Evolutionary conservation across 768 basidiomycete genomes (phyloP).

Genomic region (Pleurotus tuoliensis): DNA sequence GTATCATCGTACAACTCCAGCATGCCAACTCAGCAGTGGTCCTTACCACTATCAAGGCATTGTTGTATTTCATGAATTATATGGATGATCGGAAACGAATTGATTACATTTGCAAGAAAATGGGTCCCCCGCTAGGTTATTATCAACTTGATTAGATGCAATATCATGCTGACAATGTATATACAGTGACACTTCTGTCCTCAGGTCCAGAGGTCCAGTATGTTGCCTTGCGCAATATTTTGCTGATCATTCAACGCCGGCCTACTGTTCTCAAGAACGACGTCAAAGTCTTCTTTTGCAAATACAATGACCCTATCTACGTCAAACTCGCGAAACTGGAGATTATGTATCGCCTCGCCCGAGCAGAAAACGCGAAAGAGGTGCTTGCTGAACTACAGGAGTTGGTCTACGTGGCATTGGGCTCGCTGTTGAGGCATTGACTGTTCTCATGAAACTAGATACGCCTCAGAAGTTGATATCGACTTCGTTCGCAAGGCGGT

Average conservation of each 20-base stretch:
- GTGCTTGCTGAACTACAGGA: constrained; percentile 95
- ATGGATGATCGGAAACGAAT: constrained; percentile 88
- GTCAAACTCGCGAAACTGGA: constrained; percentile 98
- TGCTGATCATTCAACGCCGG: constrained; percentile 94
- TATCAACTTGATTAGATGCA: constrained; percentile 7
- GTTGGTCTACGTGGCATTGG: constrained; percentile 37
- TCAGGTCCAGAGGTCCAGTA: constrained; percentile 99
- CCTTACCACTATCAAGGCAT: constrained; percentile 93
- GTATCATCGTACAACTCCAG: constrained; percentile 88
- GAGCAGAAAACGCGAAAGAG: constrained; percentile 90
- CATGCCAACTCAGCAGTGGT: constrained; percentile 99
- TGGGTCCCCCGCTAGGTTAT: constrained; percentile 93
- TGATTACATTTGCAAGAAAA: constrained; percentile 91
- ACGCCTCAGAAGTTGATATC: constrained; percentile 96
- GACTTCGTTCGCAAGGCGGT: constrained; percentile 99
- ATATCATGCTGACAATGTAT: constrained; percentile 1
- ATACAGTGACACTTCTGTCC: constrained; percentile 84
- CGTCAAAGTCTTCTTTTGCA: constrained; percentile 99
- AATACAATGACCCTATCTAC: constrained; percentile 99
- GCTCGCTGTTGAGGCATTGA: background rate
- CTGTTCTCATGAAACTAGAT: constrained; percentile 41
- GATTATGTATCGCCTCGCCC: constrained; percentile 96
- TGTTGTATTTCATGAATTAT: constrained; percentile 98
- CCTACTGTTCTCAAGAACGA: constrained; percentile 93
- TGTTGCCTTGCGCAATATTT: constrained; percentile 92